Conservation (phyloP, 2,329 filamentous ascomycete genomes). For the Fusarium luffae region DNA sequence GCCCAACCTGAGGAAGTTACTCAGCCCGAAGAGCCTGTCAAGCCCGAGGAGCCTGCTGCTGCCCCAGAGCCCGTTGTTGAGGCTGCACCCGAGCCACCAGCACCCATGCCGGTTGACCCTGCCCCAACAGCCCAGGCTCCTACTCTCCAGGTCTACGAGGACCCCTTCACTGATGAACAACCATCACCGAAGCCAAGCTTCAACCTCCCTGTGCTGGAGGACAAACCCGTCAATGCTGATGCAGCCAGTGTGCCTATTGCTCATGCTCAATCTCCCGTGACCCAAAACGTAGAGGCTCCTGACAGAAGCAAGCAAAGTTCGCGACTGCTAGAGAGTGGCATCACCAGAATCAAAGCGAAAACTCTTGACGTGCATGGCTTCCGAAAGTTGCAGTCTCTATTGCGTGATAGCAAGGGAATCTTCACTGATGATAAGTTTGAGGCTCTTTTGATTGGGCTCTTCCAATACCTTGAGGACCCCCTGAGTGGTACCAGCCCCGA, state of each 20-base stretch:
- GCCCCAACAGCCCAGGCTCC: conserved; percentile 23
- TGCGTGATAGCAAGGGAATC: conserved; percentile 72
- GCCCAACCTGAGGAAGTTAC: neutral
- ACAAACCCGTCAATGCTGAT: conserved; percentile 70
- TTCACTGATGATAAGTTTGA: conserved; percentile 76
- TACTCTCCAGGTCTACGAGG: conserved; percentile 68
- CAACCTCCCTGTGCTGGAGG: conserved; percentile 66
- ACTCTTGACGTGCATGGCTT: conserved; percentile 85
- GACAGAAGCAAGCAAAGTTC: conserved; percentile 68
- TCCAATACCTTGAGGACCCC: conserved; percentile 76
- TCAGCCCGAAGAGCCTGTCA: neutral
- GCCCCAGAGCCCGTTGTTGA: conserved; percentile 21
- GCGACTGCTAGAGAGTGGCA: conserved; percentile 77
- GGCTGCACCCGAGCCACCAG: conserved; percentile 10
- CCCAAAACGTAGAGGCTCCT: conserved; percentile 43
- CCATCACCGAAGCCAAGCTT: conserved; percentile 58
- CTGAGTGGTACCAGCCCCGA: conserved; percentile 65
- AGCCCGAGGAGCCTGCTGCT: neutral
- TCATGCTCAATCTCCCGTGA: conserved; percentile 38
- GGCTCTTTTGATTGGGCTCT: conserved; percentile 72
- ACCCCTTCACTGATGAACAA: conserved; percentile 66
- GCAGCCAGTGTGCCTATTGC: conserved; percentile 48
- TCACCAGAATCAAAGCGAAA: conserved; percentile 75
- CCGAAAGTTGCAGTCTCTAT: conserved; percentile 78
- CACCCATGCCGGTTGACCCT: conserved; percentile 14